Conservation (phyloP, 1,284 basidiomycete species). For the Sporisorium iseilematis-ciliati region DNA sequence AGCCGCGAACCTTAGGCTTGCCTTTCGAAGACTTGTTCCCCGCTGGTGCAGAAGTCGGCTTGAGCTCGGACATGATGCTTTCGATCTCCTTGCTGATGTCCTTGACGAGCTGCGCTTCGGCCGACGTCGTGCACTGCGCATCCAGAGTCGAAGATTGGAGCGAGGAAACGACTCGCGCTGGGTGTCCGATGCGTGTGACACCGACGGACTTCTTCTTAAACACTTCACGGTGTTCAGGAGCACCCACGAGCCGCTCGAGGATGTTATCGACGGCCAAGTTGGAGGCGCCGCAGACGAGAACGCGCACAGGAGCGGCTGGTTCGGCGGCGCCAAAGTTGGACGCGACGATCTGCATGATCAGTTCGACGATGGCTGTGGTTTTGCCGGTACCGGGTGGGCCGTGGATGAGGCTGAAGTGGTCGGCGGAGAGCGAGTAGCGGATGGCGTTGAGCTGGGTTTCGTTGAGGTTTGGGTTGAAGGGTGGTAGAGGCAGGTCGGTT, state of each 20-base stretch:
- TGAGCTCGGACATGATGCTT: conserved; percentile 34
- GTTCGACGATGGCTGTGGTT: conserved; percentile 72
- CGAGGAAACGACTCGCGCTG: conserved; percentile 86
- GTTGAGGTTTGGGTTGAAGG: conserved; percentile 84
- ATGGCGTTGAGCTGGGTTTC: conserved; percentile 85
- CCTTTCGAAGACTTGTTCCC: conserved; percentile 63
- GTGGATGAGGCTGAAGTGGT: conserved; percentile 91
- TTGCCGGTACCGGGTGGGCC: conserved; percentile 81
- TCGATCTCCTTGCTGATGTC: conserved; percentile 62
- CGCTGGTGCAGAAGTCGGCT: conserved; percentile 37
- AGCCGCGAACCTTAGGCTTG: conserved; percentile 76
- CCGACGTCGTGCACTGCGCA: conserved; percentile 76
- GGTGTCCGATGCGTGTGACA: conserved; percentile 73
- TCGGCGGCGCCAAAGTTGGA: conserved; percentile 39
- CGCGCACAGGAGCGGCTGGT: conserved; percentile 69
- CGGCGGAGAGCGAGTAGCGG: conserved; percentile 77
- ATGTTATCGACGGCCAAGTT: conserved; percentile 82
- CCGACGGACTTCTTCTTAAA: conserved; percentile 45
- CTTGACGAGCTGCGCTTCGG: conserved; percentile 59
- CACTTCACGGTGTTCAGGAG: conserved; percentile 41
- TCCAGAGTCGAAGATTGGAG: conserved; percentile 87
- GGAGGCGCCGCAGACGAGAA: conserved; percentile 90
- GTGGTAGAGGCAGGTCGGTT: conserved; percentile 69
- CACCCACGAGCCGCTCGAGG: conserved; percentile 61
- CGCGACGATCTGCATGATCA: conserved; percentile 65